Evolutionary conservation across 768 basidiomycete genomes (phyloP), one percentile per base, ranked within the genome.

Genomic region (Kwoniella shandongensis): DNA sequence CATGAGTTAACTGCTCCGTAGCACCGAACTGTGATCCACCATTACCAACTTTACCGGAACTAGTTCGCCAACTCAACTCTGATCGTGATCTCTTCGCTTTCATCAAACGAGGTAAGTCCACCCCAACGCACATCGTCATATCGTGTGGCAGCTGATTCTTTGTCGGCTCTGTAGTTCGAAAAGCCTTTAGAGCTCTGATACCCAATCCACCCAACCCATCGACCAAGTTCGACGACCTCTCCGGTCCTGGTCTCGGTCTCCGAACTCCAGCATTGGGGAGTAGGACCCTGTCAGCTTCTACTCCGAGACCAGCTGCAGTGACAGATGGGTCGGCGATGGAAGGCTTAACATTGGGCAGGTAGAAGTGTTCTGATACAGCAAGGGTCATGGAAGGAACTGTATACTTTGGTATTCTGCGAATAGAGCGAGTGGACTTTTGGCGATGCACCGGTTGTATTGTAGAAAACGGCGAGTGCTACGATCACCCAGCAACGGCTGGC

Each of bases 21-120:
- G 91, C 92, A 0, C 82, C 88, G n/a, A 89, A 87, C 22, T 85
- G 85, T 5, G 86, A 85, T 7, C 91, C 90, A 0, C 80, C 81
- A 8, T 78, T 92, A 4, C 83, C 87, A 0, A 78, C 81, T 0
- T 78, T 93, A 42, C 82, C 86, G 0, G 81, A 87, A 17, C 78
- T 92, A 6, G 78, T 92, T 25, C 84, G 83, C 44, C 81, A 82
- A 27, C 81, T 93, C 39, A 90, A 89, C 67, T 81, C 83, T 20
- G 83, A 85, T 3, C 77, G 83, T 30, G 84, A 91, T 51, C 78
- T 92, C 2, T 87, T 84, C 63, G 76, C 67, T 1, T 93, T 94
- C 71, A 84, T 93, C 51, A 83, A 82, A 52, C 77, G 80, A 48
- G 82, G 74, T 73, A 26, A 65, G 71, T 59, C 17, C 1, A 15